Conservation (phyloP, 176 grass and related monocot genomes). For the Aegilops tauschii region DNA sequence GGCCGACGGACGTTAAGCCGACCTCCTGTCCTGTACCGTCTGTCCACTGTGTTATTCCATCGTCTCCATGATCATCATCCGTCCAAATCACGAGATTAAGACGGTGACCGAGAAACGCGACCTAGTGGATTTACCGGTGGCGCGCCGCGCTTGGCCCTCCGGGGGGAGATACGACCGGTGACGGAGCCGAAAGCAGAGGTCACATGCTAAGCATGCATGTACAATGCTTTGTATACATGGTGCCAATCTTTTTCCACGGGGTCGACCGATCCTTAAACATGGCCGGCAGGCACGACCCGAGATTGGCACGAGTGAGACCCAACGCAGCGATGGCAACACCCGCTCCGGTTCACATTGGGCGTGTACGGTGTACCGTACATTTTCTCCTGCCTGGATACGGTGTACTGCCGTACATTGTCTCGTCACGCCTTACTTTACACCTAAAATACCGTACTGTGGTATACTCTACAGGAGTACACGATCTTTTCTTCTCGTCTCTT, state of each 20-base stretch:
- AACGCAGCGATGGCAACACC: neutral
- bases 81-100: conserved; percentile 17
- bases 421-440: neutral
- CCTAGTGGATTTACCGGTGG: neutral
- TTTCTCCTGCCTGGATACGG: no score
- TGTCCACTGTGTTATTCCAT: neutral
- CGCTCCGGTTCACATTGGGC: neutral
- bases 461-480: no score
- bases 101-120: conserved; percentile 3
- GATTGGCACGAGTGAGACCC: neutral
- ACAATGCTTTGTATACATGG: neutral
- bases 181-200: conserved; percentile 20
- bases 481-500: neutral
- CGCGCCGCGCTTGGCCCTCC: neutral
- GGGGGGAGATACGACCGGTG: neutral
- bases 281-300: neutral
- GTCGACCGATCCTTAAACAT: neutral
- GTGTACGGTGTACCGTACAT: neutral
- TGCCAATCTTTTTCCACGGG: neutral
- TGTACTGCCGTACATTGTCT: neutral
- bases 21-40: neutral
- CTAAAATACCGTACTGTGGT: no score
- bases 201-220: conserved; percentile 15
- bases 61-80: neutral
- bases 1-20: neutral